These are phyloP conservation scores for Lagenidium sp. DNA, from an alignment of 352 stramenopile species.

Conservation along the genomic window DNA sequence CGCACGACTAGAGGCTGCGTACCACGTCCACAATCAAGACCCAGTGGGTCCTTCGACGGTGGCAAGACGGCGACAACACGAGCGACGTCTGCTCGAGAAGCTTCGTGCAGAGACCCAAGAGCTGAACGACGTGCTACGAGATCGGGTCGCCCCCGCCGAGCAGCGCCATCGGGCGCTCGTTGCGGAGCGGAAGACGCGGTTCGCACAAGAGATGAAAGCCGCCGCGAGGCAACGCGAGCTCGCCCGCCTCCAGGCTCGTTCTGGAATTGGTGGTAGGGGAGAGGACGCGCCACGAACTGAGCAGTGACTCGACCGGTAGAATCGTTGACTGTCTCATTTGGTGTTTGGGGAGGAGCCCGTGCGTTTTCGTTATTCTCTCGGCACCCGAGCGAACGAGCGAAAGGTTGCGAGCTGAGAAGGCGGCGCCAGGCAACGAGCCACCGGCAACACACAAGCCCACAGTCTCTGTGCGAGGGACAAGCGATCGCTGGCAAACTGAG, in stretches of 20 bases:
- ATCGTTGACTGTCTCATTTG: no score
- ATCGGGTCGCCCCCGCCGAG: slow-evolving; percentile 2
- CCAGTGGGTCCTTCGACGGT: not conserved
- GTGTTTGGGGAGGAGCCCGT: no score
- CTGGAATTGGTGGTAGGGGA: no score
- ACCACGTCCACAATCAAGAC: slow-evolving; percentile 9
- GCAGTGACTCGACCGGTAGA: no score
- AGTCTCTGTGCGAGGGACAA: no score
- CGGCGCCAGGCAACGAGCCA: no score
- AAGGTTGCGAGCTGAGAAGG: no score
- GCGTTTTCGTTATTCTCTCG: no score
- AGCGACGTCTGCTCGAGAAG: slow-evolving; percentile 6
- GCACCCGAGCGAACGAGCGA: no score
- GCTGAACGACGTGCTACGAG: slow-evolving; percentile 17
- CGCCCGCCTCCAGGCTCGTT: no score
- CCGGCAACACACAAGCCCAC: no score
- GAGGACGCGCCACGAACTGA: not conserved
- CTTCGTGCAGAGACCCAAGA: slow-evolving; percentile 13
- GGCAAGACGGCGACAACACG: slow-evolving; percentile 4
- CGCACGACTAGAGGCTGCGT: slow-evolving; percentile 16
- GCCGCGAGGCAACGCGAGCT: slow-evolving; percentile 1
- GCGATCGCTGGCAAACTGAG: no score
- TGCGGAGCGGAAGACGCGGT: slow-evolving; percentile 1
- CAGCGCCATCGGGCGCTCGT: slow-evolving; percentile 1
- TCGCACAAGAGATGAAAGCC: slow-evolving; percentile 13